A percentile compares a stretch with the other conserved stretches of the same genome.
Evolutionary conservation across 1,284 basidiomycete species (phyloP).

Genomic region (Malassezia arunalokei): DNA sequence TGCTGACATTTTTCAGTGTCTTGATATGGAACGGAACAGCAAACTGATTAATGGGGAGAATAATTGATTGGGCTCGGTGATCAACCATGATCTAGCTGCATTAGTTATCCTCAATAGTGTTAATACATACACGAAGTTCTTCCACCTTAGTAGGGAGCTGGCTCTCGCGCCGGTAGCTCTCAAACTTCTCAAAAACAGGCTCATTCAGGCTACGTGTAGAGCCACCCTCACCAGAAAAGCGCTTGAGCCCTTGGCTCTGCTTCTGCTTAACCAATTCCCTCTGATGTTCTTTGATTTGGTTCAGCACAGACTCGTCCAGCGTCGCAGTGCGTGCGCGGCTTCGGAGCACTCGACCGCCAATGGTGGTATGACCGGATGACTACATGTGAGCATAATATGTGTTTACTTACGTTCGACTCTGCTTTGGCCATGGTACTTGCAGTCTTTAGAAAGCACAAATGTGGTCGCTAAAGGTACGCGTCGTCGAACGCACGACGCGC

Average conservation of each 20-base stretch:
- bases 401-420: constrained; percentile 1
- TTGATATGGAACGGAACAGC: constrained; percentile 97
- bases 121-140: constrained; percentile 20
- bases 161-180: constrained; percentile 88
- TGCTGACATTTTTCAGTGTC: constrained; percentile 93
- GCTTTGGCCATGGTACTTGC: neutral
- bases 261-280: constrained; percentile 65
- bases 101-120: neutral
- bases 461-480: neutral
- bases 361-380: neutral
- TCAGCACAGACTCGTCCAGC: constrained; percentile 60
- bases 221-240: constrained; percentile 56
- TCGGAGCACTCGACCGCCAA: constrained; percentile 33
- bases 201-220: constrained; percentile 54
- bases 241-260: constrained; percentile 69
- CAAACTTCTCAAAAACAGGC: constrained; percentile 79
- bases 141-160: constrained; percentile 57
- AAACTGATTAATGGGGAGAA: constrained; percentile 86
- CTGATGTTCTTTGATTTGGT: constrained; percentile 79
- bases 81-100: constrained; percentile 72
- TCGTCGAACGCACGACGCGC: neutral
- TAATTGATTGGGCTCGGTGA: constrained; percentile 72
- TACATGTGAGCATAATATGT: neutral
- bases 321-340: constrained; percentile 58
- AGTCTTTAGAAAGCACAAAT: neutral